A percentile compares a stretch with the other conserved stretches of the same genome.
These are phyloP conservation scores for Penicillium nucicola DNA, from an alignment of 495 filamentous ascomycete genomes.

Conservation along the genomic window DNA sequence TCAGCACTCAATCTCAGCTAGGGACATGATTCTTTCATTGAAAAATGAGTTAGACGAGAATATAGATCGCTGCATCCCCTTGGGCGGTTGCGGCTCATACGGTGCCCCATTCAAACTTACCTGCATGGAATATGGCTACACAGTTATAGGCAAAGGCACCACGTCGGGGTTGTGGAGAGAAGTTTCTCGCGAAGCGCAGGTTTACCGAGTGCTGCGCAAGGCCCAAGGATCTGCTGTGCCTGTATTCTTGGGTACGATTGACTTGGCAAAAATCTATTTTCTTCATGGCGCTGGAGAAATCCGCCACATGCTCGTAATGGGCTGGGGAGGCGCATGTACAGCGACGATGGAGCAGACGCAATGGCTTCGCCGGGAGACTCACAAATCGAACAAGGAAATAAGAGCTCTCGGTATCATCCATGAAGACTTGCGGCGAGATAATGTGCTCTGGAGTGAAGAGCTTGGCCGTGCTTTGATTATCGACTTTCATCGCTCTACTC, in stretches of 20 bases:
- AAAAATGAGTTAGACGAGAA: conserved; percentile 29
- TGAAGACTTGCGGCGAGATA: conserved; percentile 19
- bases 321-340: conserved; percentile 36
- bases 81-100: conserved; percentile 19
- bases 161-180: conserved; percentile 23
- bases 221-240: conserved; percentile 38
- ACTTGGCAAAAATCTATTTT: conserved; percentile 33
- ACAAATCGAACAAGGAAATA: conserved; percentile 15
- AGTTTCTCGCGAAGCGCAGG: conserved; percentile 36
- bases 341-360: conserved; percentile 10
- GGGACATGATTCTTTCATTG: conserved; percentile 7
- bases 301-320: conserved; percentile 46
- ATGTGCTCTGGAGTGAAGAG: conserved; percentile 29
- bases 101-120: conserved; percentile 41
- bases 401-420: conserved; percentile 15
- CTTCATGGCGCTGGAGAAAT: conserved; percentile 37
- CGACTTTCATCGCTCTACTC: conserved; percentile 26
- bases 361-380: conserved; percentile 5
- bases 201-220: conserved; percentile 34
- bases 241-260: conserved; percentile 42
- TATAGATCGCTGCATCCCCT: conserved; percentile 23
- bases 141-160: conserved; percentile 47
- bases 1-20: conserved; percentile 18
- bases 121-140: conserved; percentile 41
- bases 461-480: conserved; percentile 25